phyloP scores from a whole-genome alignment of 129 eudicot genomes.

The Flaveria robusta region DNA sequence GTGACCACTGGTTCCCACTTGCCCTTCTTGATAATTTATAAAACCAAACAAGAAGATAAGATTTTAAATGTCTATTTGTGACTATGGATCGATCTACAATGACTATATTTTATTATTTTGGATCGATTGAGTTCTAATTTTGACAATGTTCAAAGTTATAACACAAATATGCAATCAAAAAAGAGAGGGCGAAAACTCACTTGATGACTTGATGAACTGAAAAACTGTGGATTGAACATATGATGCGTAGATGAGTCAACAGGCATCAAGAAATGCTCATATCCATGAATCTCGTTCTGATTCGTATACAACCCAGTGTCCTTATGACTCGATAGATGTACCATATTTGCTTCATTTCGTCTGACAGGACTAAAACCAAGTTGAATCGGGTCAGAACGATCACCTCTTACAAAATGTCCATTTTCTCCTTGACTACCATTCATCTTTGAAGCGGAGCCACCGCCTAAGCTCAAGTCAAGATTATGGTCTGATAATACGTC shows the following conservation, averaged over 20 bases:
- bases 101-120: too few relatives aligned
- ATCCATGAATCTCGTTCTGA: conserved; percentile 39
- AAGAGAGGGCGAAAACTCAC: conserved; percentile 31
- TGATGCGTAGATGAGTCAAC: conserved; percentile 50
- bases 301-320: conserved; percentile 38
- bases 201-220: conserved; percentile 51
- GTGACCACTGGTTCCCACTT: conserved; percentile 22
- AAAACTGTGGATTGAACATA: conserved; percentile 46
- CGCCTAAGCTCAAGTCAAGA: conserved; percentile 82
- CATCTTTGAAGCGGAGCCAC: conserved; percentile 37
- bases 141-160: too few relatives aligned
- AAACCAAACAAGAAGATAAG: background rate
- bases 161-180: too few relatives aligned
- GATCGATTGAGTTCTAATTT: too few relatives aligned
- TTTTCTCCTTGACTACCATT: conserved; percentile 24
- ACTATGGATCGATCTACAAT: too few relatives aligned
- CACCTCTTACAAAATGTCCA: conserved; percentile 39
- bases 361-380: conserved; percentile 24
- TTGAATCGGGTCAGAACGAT: conserved; percentile 10
- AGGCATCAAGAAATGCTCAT: conserved; percentile 38
- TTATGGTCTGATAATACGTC: conserved; percentile 39
- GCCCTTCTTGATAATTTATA: background rate
- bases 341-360: conserved; percentile 42
- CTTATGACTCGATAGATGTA: conserved; percentile 58
- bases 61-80: too few relatives aligned